phyloP scores from a whole-genome alignment of 2,329 filamentous ascomycete species.

The Dactylellina haptotyla region DNA sequence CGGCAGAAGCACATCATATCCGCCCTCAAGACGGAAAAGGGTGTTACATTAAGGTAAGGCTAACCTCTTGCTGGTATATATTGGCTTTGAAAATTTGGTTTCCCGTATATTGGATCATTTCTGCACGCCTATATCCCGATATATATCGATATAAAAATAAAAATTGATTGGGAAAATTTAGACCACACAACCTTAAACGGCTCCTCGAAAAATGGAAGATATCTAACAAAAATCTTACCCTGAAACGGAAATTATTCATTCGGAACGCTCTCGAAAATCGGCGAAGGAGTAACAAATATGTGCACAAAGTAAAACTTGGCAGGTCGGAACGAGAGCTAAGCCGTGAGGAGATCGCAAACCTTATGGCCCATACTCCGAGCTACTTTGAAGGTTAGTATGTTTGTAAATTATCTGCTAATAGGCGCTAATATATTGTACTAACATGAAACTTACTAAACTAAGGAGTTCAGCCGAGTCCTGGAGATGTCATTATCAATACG shows the following conservation, averaged over 20 bases:
- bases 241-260: constrained; percentile 17
- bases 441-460: too few relatives aligned
- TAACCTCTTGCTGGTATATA: neutral
- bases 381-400: too few relatives aligned
- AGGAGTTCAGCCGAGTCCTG: too few relatives aligned
- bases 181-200: constrained; percentile 13
- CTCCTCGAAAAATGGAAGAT: constrained; percentile 4
- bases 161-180: neutral
- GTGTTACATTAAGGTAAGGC: constrained; percentile 5
- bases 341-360: constrained; percentile 1
- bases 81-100: neutral
- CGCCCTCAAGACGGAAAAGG: neutral
- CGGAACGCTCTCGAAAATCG: constrained; percentile 1
- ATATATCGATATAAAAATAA: too few relatives aligned
- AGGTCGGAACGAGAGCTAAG: neutral
- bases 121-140: too few relatives aligned
- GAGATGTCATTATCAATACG: too few relatives aligned
- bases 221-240: constrained; percentile 21
- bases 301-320: constrained; percentile 1
- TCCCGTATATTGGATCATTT: neutral
- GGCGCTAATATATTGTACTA: too few relatives aligned
- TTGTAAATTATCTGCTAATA: too few relatives aligned
- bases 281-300: neutral
- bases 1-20: constrained; percentile 7
- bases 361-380: too few relatives aligned